These are phyloP conservation scores for Trichoderma semiorbis DNA, from an alignment of 2,329 filamentous ascomycete species.

Conservation along the genomic window DNA sequence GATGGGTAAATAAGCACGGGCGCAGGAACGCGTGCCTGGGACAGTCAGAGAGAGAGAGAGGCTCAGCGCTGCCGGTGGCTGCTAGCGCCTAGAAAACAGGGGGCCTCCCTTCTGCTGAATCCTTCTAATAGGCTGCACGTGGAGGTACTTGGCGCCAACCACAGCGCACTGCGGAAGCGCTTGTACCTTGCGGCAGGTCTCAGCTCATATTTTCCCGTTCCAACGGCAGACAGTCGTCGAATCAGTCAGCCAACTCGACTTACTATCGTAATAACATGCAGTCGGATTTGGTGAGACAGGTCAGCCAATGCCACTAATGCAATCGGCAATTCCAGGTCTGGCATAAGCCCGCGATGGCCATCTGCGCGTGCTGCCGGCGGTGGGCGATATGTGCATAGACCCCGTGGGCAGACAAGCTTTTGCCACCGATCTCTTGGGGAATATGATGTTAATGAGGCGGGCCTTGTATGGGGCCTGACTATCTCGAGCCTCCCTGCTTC, in stretches of 20 bases:
- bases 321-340: conserved; percentile 3
- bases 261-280: not conserved
- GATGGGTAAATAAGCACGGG: conserved; percentile 10
- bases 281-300: conserved; percentile 1
- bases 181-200: conserved; percentile 1
- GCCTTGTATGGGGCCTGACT: conserved; percentile 1
- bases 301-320: conserved; percentile 2
- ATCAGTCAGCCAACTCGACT: not conserved
- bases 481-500: not conserved
- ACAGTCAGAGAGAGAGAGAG: conserved; percentile 5
- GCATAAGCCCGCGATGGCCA: not conserved
- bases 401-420: not conserved
- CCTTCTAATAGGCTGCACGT: not conserved
- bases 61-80: conserved; percentile 1
- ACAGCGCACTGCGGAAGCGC: not conserved
- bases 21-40: conserved; percentile 17
- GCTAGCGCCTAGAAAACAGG: not conserved
- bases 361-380: not conserved
- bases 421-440: not conserved
- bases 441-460: not conserved
- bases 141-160: not conserved
- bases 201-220: not conserved
- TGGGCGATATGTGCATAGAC: not conserved
- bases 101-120: not conserved
- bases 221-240: not conserved